Conservation (phyloP, 2,329 filamentous ascomycete genomes). For the Cytospora paraplurivora region DNA sequence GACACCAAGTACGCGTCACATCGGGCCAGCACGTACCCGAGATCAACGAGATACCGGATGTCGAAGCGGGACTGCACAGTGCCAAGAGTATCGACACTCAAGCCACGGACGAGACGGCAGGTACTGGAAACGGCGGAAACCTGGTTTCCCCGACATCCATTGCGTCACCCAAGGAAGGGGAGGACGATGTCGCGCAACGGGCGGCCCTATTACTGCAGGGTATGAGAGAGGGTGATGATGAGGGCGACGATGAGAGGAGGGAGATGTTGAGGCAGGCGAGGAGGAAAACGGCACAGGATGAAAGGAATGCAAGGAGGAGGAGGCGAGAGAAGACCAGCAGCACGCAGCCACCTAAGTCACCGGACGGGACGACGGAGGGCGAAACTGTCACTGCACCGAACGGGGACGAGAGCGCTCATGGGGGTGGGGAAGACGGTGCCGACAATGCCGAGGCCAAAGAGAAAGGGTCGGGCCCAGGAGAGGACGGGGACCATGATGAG, state of each 20-base stretch:
- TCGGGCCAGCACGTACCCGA: conserved; percentile 89
- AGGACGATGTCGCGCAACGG: conserved; percentile 79
- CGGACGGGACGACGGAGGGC: conserved; percentile 59
- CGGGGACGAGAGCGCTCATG: conserved; percentile 23
- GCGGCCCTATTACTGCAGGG: conserved; percentile 83
- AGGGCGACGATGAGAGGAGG: conserved; percentile 55
- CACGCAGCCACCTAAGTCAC: conserved; percentile 26
- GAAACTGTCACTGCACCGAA: conserved; percentile 33
- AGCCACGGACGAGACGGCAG: conserved; percentile 51
- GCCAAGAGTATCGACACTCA: conserved; percentile 39
- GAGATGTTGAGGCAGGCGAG: conserved; percentile 62
- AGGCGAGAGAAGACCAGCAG: conserved; percentile 62
- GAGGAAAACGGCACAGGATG: conserved; percentile 77
- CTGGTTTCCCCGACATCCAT: conserved; percentile 31
- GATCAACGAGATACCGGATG: conserved; percentile 61
- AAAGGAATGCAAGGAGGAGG: conserved; percentile 67
- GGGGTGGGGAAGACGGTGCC: conserved; percentile 11
- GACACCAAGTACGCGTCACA: conserved; percentile 85
- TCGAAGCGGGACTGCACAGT: conserved; percentile 44
- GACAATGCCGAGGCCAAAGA: not conserved
- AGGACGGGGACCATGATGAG: conserved; percentile 11
- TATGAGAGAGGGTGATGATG: conserved; percentile 68
- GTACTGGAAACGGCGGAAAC: conserved; percentile 47
- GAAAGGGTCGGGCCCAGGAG: not conserved
- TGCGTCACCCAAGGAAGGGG: conserved; percentile 47